Evolutionary conservation across 176 grass and related monocot species (phyloP), one percentile per base, ranked within the genome.

Genomic region (Bothriochloa decipiens): DNA sequence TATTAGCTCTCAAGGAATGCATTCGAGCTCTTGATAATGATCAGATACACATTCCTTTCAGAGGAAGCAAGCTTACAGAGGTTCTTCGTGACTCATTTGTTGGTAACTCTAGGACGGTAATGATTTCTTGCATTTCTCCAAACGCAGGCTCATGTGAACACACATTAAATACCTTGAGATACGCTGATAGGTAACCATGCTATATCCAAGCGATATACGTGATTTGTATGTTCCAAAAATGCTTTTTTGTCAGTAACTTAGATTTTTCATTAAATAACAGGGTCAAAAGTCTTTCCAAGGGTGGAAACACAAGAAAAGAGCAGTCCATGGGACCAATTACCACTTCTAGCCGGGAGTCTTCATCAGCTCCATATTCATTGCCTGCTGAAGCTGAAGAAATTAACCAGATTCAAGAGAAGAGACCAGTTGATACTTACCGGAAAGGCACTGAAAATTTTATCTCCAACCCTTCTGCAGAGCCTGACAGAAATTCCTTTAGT

Each of bases 61-160:
- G 96, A 92, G 96, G 96, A 83, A 99, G 96, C 93, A 96, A 99
- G 78, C 88, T 99, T 77, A 99, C 96, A 33, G 96, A 99, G 86
- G 96, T 99, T 75, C 93, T 99, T 64, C 93, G 96, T 72, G 96
- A 99, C 77, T 99, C 96, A 18, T 99, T 99, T 79, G 96, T 99
- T 65, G 96, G 96, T 82, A 99, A 99, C 76, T 99, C 96, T 23
- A 85, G 91, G 55, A 99, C 96, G 4, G 92, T 99, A 29, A 99
- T 99, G 96, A 99, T 99, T 63, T 96, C 93, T 75, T 99, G 96
- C 84, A 96, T 99, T 81, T 99, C 96, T 26, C 96, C 96, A 32
- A 99, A 96, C 88, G 93, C 96, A 33, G 91, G 91, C 78, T 99
- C 96, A 89, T 99, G 96, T 82, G 96, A 99, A 66, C 96, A 99